Percentiles rank a stretch among this genome's conserved stretches.
These are phyloP conservation scores for Verticillium klebahnii DNA, from an alignment of 2,329 filamentous ascomycete species.

Conservation along the genomic window DNA sequence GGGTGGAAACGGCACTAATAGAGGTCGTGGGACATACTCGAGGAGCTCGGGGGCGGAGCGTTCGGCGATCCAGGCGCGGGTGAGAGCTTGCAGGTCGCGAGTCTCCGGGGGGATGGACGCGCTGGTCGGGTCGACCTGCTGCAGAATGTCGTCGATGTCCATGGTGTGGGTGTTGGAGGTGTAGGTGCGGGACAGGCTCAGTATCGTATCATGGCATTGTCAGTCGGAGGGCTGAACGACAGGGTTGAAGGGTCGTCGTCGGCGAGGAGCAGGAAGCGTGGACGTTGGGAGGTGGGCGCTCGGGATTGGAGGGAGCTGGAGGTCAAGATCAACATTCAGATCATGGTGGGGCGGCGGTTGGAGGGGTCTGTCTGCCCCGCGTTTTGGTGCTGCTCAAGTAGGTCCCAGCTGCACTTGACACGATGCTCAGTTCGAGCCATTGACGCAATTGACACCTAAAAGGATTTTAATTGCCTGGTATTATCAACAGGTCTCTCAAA, in stretches of 20 bases:
- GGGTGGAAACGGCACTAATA: too few relatives aligned
- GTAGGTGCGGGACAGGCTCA: not conserved
- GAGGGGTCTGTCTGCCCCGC: not conserved
- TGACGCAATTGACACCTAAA: too few relatives aligned
- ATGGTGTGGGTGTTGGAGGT: slow-evolving; percentile 34
- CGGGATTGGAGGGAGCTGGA: not conserved
- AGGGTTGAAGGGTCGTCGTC: not conserved
- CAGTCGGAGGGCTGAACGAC: not conserved
- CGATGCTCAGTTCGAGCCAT: too few relatives aligned
- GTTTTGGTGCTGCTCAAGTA: not conserved
- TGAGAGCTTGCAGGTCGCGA: slow-evolving; percentile 81
- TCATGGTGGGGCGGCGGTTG: not conserved
- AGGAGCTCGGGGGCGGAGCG: slow-evolving; percentile 86
- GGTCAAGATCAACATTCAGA: not conserved
- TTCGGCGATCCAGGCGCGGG: slow-evolving; percentile 90
- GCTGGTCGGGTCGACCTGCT: slow-evolving; percentile 61
- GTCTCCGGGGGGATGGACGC: slow-evolving; percentile 53
- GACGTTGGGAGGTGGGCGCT: not conserved
- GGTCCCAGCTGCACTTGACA: not conserved
- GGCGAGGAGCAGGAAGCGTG: not conserved
- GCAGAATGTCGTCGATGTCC: slow-evolving; percentile 78
- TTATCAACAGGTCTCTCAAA: too few relatives aligned
- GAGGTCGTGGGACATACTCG: slow-evolving; percentile 45
- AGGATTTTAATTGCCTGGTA: too few relatives aligned
- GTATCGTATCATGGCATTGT: not conserved